phyloP scores from a whole-genome alignment of 2,329 filamentous ascomycete species.

The Diaporthe australafricana region DNA sequence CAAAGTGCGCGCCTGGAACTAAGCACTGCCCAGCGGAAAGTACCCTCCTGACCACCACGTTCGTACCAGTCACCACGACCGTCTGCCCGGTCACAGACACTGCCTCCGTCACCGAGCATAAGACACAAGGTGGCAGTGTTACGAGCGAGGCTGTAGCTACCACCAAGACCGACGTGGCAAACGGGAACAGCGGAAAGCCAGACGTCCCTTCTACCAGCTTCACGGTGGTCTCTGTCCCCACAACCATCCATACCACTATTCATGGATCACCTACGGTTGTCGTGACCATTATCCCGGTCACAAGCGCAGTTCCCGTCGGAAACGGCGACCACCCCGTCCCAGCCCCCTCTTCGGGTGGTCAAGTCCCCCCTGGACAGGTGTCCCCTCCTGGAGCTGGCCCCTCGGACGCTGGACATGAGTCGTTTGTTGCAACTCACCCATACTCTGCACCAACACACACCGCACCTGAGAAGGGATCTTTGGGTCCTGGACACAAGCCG shows the following conservation, averaged over 20 bases:
- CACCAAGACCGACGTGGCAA: neutral
- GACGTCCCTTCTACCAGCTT: neutral
- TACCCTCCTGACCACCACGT: neutral
- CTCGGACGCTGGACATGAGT: neutral
- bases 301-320: neutral
- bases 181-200: neutral
- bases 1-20: neutral
- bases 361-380: neutral
- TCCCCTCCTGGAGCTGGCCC: neutral
- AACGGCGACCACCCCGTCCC: neutral
- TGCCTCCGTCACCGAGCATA: neutral
- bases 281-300: neutral
- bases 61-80: constrained; percentile 2
- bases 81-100: neutral
- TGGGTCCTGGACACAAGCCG: neutral
- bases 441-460: neutral
- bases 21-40: neutral
- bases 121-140: neutral
- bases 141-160: neutral
- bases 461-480: neutral
- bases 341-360: neutral
- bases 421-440: neutral
- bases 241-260: neutral
- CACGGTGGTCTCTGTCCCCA: neutral
- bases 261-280: neutral